Evolutionary conservation across 2,329 filamentous ascomycete species (phyloP).

Genomic region (Fusarium robinianum): DNA sequence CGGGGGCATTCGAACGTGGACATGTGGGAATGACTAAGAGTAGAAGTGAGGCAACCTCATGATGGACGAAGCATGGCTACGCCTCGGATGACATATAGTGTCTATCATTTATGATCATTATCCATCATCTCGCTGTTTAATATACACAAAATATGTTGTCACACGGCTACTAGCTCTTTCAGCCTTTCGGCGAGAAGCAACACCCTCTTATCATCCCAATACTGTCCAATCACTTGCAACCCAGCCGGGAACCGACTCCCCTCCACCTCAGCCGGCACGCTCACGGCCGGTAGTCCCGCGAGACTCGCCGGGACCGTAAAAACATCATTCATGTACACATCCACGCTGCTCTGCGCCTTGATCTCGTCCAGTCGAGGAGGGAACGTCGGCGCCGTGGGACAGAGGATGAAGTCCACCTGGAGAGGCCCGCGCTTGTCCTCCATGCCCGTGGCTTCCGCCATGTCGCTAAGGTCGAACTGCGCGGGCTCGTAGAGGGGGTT

Average conservation of each 20-base stretch:
- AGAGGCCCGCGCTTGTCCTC: constrained; percentile 61
- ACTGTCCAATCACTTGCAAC: constrained; percentile 80
- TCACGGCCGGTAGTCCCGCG: constrained; percentile 87
- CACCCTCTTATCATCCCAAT: constrained; percentile 71
- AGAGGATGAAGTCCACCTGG: constrained; percentile 83
- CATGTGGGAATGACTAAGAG: too few species aligned
- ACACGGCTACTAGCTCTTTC: constrained; percentile 36
- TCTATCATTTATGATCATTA: too few species aligned
- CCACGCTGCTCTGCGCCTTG: constrained; percentile 59
- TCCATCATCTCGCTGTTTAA: constrained; percentile 12
- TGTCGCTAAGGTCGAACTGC: constrained; percentile 63
- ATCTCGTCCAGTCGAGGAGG: constrained; percentile 69
- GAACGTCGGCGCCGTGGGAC: constrained; percentile 80
- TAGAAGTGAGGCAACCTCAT: too few species aligned
- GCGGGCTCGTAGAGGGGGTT: constrained; percentile 67
- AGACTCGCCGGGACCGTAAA: constrained; percentile 95
- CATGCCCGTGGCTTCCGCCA: constrained; percentile 56
- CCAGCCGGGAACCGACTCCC: constrained; percentile 51
- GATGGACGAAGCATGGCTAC: too few species aligned
- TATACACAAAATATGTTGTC: constrained; percentile 7
- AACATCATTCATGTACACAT: constrained; percentile 89
- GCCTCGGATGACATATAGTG: too few species aligned
- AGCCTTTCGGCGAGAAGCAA: constrained; percentile 60
- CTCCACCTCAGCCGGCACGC: constrained; percentile 63
- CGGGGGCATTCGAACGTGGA: too few species aligned